A percentile compares a stretch with the other conserved stretches of the same genome.
Evolutionary conservation across 2,329 filamentous ascomycete genomes (phyloP).

Genomic region (Gyromitra esculenta): DNA sequence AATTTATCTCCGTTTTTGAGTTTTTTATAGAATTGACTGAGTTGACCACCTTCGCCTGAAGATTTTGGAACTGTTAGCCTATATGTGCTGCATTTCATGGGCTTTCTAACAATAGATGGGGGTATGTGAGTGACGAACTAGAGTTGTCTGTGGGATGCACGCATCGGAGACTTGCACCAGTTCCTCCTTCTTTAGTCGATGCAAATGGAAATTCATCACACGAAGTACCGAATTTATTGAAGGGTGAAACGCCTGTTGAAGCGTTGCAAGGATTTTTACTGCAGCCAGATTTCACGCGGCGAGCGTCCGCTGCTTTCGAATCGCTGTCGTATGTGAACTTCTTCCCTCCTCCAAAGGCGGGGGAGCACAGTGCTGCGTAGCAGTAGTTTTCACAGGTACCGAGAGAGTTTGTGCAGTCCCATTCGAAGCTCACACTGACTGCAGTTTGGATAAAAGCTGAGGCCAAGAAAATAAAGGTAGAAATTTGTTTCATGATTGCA

Average conservation of each 20-base stretch:
- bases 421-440: background rate
- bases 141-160: background rate
- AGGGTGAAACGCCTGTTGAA: background rate
- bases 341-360: background rate
- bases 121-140: background rate
- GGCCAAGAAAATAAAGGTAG: background rate
- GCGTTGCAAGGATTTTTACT: background rate
- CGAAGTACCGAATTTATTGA: background rate
- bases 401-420: background rate
- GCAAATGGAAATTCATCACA: slow-evolving; percentile 2
- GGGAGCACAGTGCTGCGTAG: background rate
- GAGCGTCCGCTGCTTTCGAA: background rate
- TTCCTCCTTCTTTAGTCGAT: background rate
- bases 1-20: background rate
- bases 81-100: background rate
- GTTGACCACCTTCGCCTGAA: background rate
- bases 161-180: background rate
- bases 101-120: background rate
- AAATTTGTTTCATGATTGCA: background rate
- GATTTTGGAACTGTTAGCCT: background rate
- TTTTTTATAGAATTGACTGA: background rate
- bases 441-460: background rate
- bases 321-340: background rate
- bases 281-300: background rate
- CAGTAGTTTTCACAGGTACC: slow-evolving; percentile 3